Evolutionary conservation across 345 rosid species (phyloP), one percentile per base, ranked within the genome.

Genomic region (Citrus hindsii): DNA sequence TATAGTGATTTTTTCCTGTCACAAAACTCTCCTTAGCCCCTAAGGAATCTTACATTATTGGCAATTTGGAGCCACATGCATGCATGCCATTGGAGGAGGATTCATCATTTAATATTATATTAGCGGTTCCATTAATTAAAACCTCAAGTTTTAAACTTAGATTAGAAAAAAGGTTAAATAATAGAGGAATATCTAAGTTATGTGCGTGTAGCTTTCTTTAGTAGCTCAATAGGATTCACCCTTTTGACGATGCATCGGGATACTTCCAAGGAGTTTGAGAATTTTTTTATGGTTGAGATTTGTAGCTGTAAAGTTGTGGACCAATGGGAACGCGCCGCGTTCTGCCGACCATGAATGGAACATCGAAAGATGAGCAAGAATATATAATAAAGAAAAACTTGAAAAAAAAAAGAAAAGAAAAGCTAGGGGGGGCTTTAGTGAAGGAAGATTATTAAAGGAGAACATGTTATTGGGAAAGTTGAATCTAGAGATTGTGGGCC

Each of bases 281-380:
- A 73, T 19, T 37, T 51, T 77, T 77, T 53, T 12, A 53, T 37
- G 69, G 73, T 33, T 25, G 19, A 79, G 71, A 59, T 74, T 59
- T 72, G 58, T 28, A 35, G 53, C 2, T 64, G 51, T 59, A 70
- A 24, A 74, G 22, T 32, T 16, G 6, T 53, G 13, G 37, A 6
- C 69, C 64, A 84, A 76, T 61, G 24, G 25, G 3, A 28, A 21
- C 3, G n/a, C 16, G 76, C 82, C 84, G 76, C 75, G 65, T 72
- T 48, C 28, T 38, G 71, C 86, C 82, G 82, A 71, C 82, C 76
- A 56, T 9, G 9, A 33, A 13, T 32, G 21, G 18, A 32, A 8
- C 40, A 21, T 75, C 56, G 71, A 55, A 53, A 71, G 56, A 24
- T 69, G 74, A 18, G 71, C 60, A 46, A 68, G 74, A 69, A 51